These are phyloP conservation scores for Phytomonas sp. DNA, from an alignment of 208 protist genomes.

Conservation along the genomic window DNA sequence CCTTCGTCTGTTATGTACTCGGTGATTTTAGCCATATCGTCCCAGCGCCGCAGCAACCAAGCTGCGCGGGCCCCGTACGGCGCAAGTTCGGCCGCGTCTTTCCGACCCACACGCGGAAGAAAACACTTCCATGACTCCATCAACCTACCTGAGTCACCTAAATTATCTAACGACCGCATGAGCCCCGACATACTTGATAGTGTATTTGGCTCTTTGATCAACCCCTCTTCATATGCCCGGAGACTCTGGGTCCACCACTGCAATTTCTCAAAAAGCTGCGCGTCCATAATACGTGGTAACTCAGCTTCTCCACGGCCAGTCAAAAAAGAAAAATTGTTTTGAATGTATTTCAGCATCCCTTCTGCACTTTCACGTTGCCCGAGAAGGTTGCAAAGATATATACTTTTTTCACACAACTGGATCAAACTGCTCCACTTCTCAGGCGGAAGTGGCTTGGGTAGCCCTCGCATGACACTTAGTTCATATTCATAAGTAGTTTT, in stretches of 20 bases:
- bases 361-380: slow-evolving; percentile 96
- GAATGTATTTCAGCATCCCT: slow-evolving; percentile 94
- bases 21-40: slow-evolving; percentile 90
- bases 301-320: slow-evolving; percentile 59
- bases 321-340: slow-evolving; percentile 81
- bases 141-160: slow-evolving; percentile 92
- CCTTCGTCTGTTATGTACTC: slow-evolving; percentile 82
- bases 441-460: slow-evolving; percentile 35
- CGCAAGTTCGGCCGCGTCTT: slow-evolving; percentile 82
- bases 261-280: slow-evolving; percentile 93
- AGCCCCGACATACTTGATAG: slow-evolving; percentile 89
- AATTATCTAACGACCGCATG: slow-evolving; percentile 95
- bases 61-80: slow-evolving; percentile 92
- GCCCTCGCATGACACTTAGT: slow-evolving; percentile 52
- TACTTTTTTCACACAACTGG: slow-evolving; percentile 86
- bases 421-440: slow-evolving; percentile 62
- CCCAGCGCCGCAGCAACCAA: slow-evolving; percentile 92
- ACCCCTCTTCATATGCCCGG: slow-evolving; percentile 72
- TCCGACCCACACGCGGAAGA: slow-evolving; percentile 45
- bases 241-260: slow-evolving; percentile 97
- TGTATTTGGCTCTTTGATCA: slow-evolving; percentile 67
- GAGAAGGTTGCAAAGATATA: slow-evolving; percentile 98
- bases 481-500: slow-evolving; percentile 71
- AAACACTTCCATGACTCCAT: slow-evolving; percentile 72
- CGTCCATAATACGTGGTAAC: slow-evolving; percentile 78